Evolutionary conservation across 1,284 basidiomycete species (phyloP).

Genomic region (Singerocomus inundabilis): DNA sequence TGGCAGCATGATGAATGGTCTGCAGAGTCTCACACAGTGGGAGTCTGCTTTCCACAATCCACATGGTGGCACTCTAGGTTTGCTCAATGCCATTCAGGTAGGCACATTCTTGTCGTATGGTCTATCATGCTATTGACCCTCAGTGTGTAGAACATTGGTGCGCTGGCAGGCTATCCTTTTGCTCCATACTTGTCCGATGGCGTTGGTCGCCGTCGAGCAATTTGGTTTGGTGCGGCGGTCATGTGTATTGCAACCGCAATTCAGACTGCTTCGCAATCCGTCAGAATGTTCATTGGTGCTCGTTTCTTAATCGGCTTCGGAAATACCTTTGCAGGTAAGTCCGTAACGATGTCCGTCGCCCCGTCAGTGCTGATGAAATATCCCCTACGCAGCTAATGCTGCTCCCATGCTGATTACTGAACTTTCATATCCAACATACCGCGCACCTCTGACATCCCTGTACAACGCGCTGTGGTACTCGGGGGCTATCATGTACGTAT

Average conservation of each 20-base stretch:
- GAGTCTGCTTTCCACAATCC: conserved; percentile 55
- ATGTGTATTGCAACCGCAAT: conserved; percentile 66
- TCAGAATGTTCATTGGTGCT: conserved; percentile 81
- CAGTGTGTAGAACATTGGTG: conserved; percentile 57
- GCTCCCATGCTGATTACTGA: conserved; percentile 78
- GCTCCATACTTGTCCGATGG: conserved; percentile 71
- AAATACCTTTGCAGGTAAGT: conserved; percentile 63
- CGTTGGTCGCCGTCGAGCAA: conserved; percentile 59
- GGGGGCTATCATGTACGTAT: conserved; percentile 63
- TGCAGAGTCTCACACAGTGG: conserved; percentile 68
- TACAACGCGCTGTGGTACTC: conserved; percentile 82
- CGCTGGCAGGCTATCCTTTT: conserved; percentile 65
- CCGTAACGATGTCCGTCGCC: background rate
- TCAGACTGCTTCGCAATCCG: conserved; percentile 69
- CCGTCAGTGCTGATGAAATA: background rate
- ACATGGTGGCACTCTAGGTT: conserved; percentile 54
- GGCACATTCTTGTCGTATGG: conserved; percentile 11
- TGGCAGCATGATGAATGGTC: conserved; percentile 75
- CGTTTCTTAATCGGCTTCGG: conserved; percentile 82
- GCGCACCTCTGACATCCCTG: conserved; percentile 66
- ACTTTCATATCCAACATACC: conserved; percentile 73
- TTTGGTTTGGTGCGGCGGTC: conserved; percentile 62
- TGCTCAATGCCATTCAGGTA: conserved; percentile 77
- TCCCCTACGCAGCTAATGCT: conserved; percentile 45
- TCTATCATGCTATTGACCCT: conserved; percentile 1